Conservation (phyloP, 2,329 filamentous ascomycete species). For the Fusarium sp. region DNA sequence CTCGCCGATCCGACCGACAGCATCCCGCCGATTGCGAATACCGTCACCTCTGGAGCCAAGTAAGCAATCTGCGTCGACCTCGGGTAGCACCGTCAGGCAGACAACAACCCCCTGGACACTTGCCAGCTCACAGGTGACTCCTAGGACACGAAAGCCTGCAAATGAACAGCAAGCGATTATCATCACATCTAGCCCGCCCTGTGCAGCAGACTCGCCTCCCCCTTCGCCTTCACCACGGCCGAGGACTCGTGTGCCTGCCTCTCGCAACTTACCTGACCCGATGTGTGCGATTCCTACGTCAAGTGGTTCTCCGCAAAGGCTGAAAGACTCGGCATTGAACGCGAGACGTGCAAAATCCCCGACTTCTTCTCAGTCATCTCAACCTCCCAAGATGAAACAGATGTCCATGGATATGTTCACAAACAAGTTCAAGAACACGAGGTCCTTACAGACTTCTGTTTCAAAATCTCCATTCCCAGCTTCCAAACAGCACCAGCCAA, state of each 20-base stretch:
- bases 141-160: constrained; percentile 47
- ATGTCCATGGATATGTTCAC: constrained; percentile 47
- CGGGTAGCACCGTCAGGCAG: constrained; percentile 34
- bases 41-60: constrained; percentile 44
- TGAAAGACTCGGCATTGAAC: constrained; percentile 15
- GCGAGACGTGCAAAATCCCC: not conserved
- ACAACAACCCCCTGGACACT: constrained; percentile 49
- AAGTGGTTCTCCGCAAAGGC: constrained; percentile 29
- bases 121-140: constrained; percentile 54
- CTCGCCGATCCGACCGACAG: constrained; percentile 2
- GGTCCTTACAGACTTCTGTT: constrained; percentile 4
- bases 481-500: not conserved
- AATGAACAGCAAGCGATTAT: constrained; percentile 52
- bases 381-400: constrained; percentile 43
- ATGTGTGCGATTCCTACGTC: constrained; percentile 40
- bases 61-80: constrained; percentile 48
- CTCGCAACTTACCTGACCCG: constrained; percentile 35
- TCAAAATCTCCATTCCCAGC: not conserved
- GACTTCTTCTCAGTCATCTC: not conserved
- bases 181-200: constrained; percentile 56
- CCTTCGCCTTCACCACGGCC: constrained; percentile 36
- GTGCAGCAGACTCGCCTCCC: constrained; percentile 43
- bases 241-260: constrained; percentile 12
- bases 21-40: constrained; percentile 34
- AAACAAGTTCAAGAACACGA: constrained; percentile 6